Evolutionary conservation across 2,329 filamentous ascomycete genomes (phyloP).

Genomic region (Truncatella angustata): DNA sequence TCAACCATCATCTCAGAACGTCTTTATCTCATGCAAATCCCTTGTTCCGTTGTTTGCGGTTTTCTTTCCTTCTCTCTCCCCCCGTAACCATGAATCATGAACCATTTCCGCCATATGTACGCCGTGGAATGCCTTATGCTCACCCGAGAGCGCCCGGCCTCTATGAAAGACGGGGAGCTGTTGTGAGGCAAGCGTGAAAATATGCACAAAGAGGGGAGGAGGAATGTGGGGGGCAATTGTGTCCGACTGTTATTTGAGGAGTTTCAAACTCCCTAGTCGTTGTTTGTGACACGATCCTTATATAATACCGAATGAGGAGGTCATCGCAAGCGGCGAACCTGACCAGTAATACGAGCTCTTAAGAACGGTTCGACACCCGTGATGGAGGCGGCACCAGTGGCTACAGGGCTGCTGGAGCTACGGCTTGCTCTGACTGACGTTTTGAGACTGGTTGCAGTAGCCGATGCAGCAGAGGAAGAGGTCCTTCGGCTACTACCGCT

Average conservation of each 20-base stretch:
- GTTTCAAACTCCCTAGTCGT: too few relatives aligned
- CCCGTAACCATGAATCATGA: not conserved
- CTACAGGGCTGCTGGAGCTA: not conserved
- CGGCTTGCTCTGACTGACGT: constrained; percentile 6
- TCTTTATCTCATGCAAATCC: constrained; percentile 1
- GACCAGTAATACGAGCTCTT: constrained; percentile 23
- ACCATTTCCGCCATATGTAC: not conserved
- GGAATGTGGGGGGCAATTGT: not conserved
- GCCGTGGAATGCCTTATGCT: not conserved
- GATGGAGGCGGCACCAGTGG: constrained; percentile 8
- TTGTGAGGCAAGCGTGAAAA: not conserved
- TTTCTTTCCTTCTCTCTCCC: not conserved
- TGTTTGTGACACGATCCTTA: too few relatives aligned
- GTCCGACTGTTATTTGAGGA: too few relatives aligned
- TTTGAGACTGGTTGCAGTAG: constrained; percentile 6
- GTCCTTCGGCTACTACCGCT: not conserved
- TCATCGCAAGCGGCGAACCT: constrained; percentile 17
- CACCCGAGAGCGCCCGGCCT: not conserved
- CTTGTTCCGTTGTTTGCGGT: not conserved
- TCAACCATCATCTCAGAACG: not conserved
- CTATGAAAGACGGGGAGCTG: not conserved
- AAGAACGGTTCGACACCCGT: constrained; percentile 23
- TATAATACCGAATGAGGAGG: too few relatives aligned
- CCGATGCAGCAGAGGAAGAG: not conserved
- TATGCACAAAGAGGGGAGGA: not conserved